Conservation (phyloP, 441 rosid genomes). For the Isatis lusitanica region DNA sequence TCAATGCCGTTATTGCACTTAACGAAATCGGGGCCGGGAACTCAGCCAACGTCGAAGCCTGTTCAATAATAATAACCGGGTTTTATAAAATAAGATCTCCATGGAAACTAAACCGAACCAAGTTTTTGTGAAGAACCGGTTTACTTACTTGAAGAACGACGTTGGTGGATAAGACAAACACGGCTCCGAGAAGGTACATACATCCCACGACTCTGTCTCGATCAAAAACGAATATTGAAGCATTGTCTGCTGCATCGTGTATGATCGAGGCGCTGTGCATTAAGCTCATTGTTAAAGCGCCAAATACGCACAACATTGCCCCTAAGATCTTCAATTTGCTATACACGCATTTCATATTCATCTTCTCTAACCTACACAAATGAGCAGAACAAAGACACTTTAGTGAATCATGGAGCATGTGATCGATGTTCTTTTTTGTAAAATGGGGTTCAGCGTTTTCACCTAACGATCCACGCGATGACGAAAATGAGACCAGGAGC, state of each 20-base stretch:
- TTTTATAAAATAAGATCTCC: background rate
- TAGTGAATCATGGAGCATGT: background rate
- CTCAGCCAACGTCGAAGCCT: constrained; percentile 70
- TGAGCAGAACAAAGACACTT: background rate
- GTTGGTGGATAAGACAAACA: constrained; percentile 57
- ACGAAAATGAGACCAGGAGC: constrained; percentile 80
- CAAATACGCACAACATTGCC: constrained; percentile 66
- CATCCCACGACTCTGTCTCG: constrained; percentile 65
- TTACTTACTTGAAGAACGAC: constrained; percentile 63
- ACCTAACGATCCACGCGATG: constrained; percentile 79
- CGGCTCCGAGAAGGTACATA: constrained; percentile 69
- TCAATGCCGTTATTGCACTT: constrained; percentile 70
- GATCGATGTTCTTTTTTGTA: background rate
- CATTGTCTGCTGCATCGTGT: background rate
- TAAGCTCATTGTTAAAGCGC: constrained; percentile 75
- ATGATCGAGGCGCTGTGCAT: constrained; percentile 53
- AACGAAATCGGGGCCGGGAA: constrained; percentile 90
- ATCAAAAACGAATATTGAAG: constrained; percentile 37
- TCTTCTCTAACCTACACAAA: constrained; percentile 60
- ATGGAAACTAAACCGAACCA: background rate
- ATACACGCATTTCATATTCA: constrained; percentile 59
- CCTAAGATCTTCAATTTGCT: constrained; percentile 78
- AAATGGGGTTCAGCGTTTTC: background rate
- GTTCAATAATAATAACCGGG: constrained; percentile 3
- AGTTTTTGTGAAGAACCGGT: background rate